Evolutionary conservation across 2,329 filamentous ascomycete species (phyloP), one percentile per base, ranked within the genome.

Genomic region (Zymoseptoria crescenta): DNA sequence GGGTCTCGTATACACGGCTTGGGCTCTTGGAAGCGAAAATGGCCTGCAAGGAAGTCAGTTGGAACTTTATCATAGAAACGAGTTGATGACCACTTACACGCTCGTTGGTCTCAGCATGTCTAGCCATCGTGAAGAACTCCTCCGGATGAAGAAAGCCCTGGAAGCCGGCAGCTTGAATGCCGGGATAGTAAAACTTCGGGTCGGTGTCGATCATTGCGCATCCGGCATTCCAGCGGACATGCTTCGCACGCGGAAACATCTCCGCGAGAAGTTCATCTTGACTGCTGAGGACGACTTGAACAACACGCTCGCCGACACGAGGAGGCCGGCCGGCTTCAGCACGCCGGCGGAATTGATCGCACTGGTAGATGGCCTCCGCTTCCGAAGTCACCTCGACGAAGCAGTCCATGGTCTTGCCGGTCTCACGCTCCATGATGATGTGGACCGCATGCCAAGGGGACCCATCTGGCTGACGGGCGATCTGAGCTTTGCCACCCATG

Each of bases 341-440:
- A 16, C 72, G 70, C 35, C 70, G 67, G 19, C 74, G 73, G 56
- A 77, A 71, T 49, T 74, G 73, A 9, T 69, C 64, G 8, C 76
- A 69, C 3, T 74, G 68, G 10, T 69, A 67, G 16, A 70, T 56
- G 0, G 80, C 80, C 63, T 78, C 76, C 8, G 60, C 59, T 0
- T 58, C 53, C 19, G 62, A 68, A n/a, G 66, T 61, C 41, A 82
- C 74, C 57, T 83, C 80, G 48, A 81, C 73, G 63, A 74, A 83
- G 60, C 75, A 79, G 56, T 82, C 79, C 75, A 80, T 80, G 0
- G 80, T 82, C 72, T 82, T 83, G 19, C 78, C 79, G n/a, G 79
- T 81, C 21, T 77, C 75, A 21, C 80, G 78, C 62, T 83, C 81
- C 80, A 83, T 82, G 59, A 82, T 79, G 62, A 83, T 80, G 63